A percentile compares a stretch with the other conserved stretches of the same genome.
phyloP scores from a whole-genome alignment of 179 eudicot genomes.

The Beta corolliflora region DNA sequence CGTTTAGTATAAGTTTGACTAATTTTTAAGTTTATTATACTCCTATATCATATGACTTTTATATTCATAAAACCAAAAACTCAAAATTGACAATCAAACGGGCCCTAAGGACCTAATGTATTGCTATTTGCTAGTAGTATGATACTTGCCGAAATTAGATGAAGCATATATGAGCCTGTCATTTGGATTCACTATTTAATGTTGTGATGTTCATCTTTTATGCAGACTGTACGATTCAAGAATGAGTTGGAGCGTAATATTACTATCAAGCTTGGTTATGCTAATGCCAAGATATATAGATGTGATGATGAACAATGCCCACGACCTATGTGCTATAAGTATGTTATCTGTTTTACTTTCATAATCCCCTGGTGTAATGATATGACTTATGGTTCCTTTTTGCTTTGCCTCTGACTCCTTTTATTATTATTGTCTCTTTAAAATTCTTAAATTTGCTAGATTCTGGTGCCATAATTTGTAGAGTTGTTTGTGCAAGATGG shows the following conservation, averaged over 20 bases:
- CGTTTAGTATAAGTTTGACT: too few relatives aligned
- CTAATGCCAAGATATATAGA: conserved; percentile 92
- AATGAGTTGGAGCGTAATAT: conserved; percentile 97
- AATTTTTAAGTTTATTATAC: too few relatives aligned
- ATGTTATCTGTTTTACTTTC: conserved; percentile 29
- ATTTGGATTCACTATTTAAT: neutral
- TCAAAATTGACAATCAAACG: too few relatives aligned
- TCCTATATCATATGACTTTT: too few relatives aligned
- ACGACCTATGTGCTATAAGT: conserved; percentile 92
- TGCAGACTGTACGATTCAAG: conserved; percentile 95
- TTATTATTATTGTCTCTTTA: neutral
- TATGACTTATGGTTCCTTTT: neutral
- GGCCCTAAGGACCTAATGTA: too few relatives aligned
- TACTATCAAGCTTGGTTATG: conserved; percentile 98
- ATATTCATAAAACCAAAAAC: too few relatives aligned
- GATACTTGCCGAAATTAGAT: too few relatives aligned
- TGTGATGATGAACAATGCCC: conserved; percentile 95
- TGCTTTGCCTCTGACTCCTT: conserved; percentile 10
- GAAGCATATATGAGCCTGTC: too few relatives aligned
- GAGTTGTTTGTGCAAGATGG: neutral
- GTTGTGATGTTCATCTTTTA: conserved; percentile 4
- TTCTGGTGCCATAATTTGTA: neutral
- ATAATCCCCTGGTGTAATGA: neutral
- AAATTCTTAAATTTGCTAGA: neutral
- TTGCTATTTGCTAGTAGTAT: too few relatives aligned